A percentile compares a stretch with the other conserved stretches of the same genome.
phyloP scores from a whole-genome alignment of 306 rosid genomes.

The Phaseolus lunatus region DNA sequence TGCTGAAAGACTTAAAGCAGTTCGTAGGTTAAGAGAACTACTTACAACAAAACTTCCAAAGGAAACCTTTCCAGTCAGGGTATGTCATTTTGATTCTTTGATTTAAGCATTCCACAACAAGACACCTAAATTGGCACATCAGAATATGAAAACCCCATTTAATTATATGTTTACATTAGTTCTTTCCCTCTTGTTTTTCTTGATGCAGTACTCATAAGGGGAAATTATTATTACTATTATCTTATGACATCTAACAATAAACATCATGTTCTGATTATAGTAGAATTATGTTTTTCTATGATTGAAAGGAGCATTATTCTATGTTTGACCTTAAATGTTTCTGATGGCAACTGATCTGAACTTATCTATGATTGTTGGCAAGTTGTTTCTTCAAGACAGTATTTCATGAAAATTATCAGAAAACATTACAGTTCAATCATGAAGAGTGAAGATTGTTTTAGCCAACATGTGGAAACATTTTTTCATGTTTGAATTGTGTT shows the following conservation, averaged over 20 bases:
- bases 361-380: background rate
- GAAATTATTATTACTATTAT: slow-evolving; percentile 5
- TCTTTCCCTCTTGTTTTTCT: slow-evolving; percentile 11
- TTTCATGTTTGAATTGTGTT: background rate
- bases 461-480: background rate
- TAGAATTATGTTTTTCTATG: background rate
- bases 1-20: slow-evolving; percentile 88
- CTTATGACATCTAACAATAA: background rate
- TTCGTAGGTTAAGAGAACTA: slow-evolving; percentile 88
- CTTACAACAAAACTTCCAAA: slow-evolving; percentile 89
- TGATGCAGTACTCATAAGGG: background rate
- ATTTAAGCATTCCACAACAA: background rate
- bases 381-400: background rate
- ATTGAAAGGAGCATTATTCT: background rate
- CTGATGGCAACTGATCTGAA: background rate
- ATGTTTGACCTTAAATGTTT: slow-evolving; percentile 12
- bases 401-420: slow-evolving; percentile 1
- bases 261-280: background rate
- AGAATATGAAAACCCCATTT: too few relatives aligned
- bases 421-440: background rate
- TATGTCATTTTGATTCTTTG: slow-evolving; percentile 38
- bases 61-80: slow-evolving; percentile 96
- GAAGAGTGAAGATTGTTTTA: slow-evolving; percentile 1
- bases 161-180: background rate
- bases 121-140: background rate